phyloP scores from a whole-genome alignment of 2,329 filamentous ascomycete species.

The Fusarium veterinarium region DNA sequence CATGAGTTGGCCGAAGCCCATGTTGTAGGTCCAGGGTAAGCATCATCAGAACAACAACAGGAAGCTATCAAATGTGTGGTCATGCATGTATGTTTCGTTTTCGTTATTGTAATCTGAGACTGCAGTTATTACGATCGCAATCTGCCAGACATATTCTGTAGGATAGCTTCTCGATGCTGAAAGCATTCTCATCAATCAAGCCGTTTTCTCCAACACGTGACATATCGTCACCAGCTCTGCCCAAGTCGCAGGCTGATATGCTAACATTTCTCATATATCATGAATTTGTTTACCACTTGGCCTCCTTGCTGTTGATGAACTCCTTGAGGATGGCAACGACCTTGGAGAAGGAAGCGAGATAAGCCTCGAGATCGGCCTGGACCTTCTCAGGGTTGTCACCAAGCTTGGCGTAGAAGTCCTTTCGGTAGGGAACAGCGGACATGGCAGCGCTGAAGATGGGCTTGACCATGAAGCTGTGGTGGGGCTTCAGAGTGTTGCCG shows the following conservation, averaged over 20 bases:
- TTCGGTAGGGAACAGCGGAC: slow-evolving; percentile 91
- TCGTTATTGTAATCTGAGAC: slow-evolving; percentile 27
- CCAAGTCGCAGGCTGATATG: background rate
- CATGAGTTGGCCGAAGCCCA: background rate
- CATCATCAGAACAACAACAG: background rate
- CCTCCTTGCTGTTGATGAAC: slow-evolving; percentile 66
- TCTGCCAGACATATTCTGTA: slow-evolving; percentile 11
- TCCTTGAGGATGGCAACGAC: slow-evolving; percentile 79
- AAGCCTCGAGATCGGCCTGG: slow-evolving; percentile 71
- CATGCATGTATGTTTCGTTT: slow-evolving; percentile 30
- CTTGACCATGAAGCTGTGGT: slow-evolving; percentile 91
- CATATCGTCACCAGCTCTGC: slow-evolving; percentile 12
- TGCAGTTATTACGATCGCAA: slow-evolving; percentile 4
- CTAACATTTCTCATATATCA: slow-evolving; percentile 4
- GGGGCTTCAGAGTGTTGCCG: slow-evolving; percentile 85
- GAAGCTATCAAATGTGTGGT: background rate
- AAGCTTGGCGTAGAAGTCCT: slow-evolving; percentile 92
- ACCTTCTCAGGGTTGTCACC: slow-evolving; percentile 75
- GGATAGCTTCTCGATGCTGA: slow-evolving; percentile 11
- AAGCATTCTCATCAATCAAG: slow-evolving; percentile 19
- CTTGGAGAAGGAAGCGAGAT: slow-evolving; percentile 82
- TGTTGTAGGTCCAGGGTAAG: background rate
- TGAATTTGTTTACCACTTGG: slow-evolving; percentile 63
- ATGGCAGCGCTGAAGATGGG: slow-evolving; percentile 94
- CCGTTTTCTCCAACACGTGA: slow-evolving; percentile 16